Percentiles rank a stretch among this genome's conserved stretches.
Conservation (phyloP, 805 yeast species). For the Candida boidinii region DNA sequence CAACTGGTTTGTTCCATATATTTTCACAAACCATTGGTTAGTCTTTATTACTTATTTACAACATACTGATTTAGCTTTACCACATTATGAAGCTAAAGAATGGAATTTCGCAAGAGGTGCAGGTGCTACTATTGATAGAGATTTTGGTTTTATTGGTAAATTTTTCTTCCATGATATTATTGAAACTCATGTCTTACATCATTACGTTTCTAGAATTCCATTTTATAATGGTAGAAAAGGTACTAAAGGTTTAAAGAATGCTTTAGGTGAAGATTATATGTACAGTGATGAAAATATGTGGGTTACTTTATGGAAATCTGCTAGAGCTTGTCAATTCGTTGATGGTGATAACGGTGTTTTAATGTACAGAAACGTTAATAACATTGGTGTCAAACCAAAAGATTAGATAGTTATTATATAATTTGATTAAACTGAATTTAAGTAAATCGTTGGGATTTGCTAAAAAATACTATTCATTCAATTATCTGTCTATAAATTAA, state of each 20-base stretch:
- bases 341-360: constrained; percentile 62
- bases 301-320: constrained; percentile 52
- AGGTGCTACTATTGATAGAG: constrained; percentile 80
- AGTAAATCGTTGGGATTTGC: too few species aligned
- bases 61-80: constrained; percentile 72
- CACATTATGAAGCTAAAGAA: constrained; percentile 66
- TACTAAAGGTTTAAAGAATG: constrained; percentile 68
- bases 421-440: too few species aligned
- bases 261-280: constrained; percentile 77
- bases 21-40: constrained; percentile 84
- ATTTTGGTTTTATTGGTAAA: constrained; percentile 73
- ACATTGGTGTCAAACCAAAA: constrained; percentile 35
- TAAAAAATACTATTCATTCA: too few species aligned
- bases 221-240: constrained; percentile 83
- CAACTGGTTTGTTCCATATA: constrained; percentile 70
- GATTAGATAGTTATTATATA: constrained; percentile 2
- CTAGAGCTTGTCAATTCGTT: constrained; percentile 62
- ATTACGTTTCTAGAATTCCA: constrained; percentile 76
- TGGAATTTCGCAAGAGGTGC: constrained; percentile 91
- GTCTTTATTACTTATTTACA: constrained; percentile 81
- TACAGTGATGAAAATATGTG: constrained; percentile 67
- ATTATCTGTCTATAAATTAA: too few species aligned
- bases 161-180: constrained; percentile 81
- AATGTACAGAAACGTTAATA: constrained; percentile 72
- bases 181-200: constrained; percentile 87